phyloP scores from a whole-genome alignment of 176 grass and related monocot species.

The Zea luxurians region DNA sequence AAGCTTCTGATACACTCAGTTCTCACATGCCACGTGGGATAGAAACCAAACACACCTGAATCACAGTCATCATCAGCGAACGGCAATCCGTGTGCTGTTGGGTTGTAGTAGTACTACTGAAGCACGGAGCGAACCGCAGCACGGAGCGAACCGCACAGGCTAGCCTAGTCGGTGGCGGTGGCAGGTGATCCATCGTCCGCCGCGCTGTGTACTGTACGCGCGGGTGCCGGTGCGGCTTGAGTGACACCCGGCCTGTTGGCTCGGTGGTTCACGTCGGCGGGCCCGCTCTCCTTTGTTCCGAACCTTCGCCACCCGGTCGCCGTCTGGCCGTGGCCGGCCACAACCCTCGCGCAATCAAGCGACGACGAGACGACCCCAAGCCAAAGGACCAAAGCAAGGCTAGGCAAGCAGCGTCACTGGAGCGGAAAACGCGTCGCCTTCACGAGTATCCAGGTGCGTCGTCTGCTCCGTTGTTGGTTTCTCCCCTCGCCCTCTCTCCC shows the following conservation, averaged over 20 bases:
- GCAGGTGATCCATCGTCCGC: slow-evolving; percentile 9
- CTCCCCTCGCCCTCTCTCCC: background rate
- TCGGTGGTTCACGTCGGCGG: slow-evolving; percentile 23
- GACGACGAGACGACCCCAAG: background rate
- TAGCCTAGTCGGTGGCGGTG: slow-evolving; percentile 22
- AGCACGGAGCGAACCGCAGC: background rate
- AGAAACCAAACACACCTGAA: background rate
- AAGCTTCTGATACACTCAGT: no score
- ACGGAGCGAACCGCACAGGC: background rate
- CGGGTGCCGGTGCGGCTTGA: background rate
- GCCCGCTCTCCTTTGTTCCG: slow-evolving; percentile 26
- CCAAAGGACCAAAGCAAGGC: background rate
- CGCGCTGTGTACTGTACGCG: background rate
- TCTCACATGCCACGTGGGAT: no score
- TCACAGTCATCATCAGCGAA: background rate
- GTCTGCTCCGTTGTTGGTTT: background rate
- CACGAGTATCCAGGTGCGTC: slow-evolving; percentile 25
- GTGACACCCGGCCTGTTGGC: background rate
- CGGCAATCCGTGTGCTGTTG: background rate
- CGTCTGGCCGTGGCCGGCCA: background rate
- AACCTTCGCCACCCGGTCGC: background rate
- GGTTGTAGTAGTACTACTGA: background rate
- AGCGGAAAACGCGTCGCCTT: slow-evolving; percentile 34
- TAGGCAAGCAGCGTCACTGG: background rate
- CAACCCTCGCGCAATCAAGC: slow-evolving; percentile 24